phyloP scores from a whole-genome alignment of 1,139 yeast species.

The Debaryomyces psychrophilus region DNA sequence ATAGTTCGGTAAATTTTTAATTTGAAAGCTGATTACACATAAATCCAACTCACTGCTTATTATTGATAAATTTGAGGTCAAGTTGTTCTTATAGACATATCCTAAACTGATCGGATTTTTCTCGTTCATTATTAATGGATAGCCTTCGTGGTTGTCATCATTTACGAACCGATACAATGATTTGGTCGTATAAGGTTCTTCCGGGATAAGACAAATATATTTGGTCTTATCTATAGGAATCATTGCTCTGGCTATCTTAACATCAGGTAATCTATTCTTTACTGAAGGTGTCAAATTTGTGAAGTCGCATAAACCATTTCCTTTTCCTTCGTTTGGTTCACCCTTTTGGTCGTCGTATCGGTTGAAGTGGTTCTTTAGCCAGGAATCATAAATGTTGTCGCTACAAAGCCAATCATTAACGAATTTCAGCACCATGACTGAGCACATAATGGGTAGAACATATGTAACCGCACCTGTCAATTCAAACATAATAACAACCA shows the following conservation, averaged over 20 bases:
- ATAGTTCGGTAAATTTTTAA: constrained; percentile 21
- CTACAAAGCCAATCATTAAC: constrained; percentile 51
- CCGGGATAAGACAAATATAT: constrained; percentile 35
- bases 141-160: constrained; percentile 48
- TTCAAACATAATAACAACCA: constrained; percentile 60
- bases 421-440: constrained; percentile 56
- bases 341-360: constrained; percentile 11
- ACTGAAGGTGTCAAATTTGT: constrained; percentile 34
- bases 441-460: constrained; percentile 61
- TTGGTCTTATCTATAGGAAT: constrained; percentile 32
- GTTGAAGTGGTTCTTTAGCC: constrained; percentile 40
- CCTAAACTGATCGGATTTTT: constrained; percentile 37
- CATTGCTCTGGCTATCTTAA: constrained; percentile 35
- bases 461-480: constrained; percentile 62
- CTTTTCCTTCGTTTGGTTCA: constrained; percentile 39
- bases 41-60: constrained; percentile 14
- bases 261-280: constrained; percentile 39
- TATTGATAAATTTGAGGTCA: constrained; percentile 20
- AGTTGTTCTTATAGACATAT: constrained; percentile 36
- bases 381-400: constrained; percentile 53
- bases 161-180: constrained; percentile 25
- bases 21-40: constrained; percentile 28
- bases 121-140: constrained; percentile 38
- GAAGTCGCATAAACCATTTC: constrained; percentile 43
- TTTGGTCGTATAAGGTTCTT: constrained; percentile 27